These are phyloP conservation scores for Clavispora carvajalis DNA, from an alignment of 805 yeast species.

Conservation along the genomic window DNA sequence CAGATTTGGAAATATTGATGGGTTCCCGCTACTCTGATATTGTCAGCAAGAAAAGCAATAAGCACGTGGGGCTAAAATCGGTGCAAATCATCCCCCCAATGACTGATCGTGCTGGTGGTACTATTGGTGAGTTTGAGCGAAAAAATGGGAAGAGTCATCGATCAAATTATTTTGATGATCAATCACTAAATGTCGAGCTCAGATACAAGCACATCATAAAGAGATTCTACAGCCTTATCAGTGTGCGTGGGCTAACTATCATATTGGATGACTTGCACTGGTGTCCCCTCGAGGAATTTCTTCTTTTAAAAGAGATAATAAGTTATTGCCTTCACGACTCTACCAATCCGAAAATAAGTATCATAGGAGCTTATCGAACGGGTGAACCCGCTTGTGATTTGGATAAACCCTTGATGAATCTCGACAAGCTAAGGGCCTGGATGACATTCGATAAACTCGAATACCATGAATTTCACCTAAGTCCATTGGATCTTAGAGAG, in stretches of 20 bases:
- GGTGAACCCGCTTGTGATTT: not conserved
- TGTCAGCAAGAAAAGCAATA: not conserved
- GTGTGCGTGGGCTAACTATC: slow-evolving; percentile 38
- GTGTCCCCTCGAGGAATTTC: slow-evolving; percentile 31
- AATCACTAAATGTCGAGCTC: slow-evolving; percentile 26
- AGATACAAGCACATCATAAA: slow-evolving; percentile 40
- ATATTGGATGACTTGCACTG: slow-evolving; percentile 44
- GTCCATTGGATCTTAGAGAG: slow-evolving; percentile 2
- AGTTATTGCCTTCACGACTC: slow-evolving; percentile 8
- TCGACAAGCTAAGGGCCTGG: not conserved
- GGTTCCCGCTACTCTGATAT: slow-evolving; percentile 34
- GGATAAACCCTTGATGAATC: slow-evolving; percentile 2
- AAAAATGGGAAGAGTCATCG: not conserved
- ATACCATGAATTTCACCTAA: slow-evolving; percentile 9
- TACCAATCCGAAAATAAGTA: slow-evolving; percentile 2
- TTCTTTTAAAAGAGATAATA: slow-evolving; percentile 24
- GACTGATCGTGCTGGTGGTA: too few species aligned
- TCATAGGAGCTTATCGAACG: slow-evolving; percentile 5
- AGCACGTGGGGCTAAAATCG: too few species aligned
- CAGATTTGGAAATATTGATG: slow-evolving; percentile 38
- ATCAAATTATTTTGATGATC: slow-evolving; percentile 4
- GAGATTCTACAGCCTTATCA: slow-evolving; percentile 36
- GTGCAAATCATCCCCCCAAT: too few species aligned
- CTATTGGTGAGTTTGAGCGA: not conserved
- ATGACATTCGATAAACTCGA: slow-evolving; percentile 6